Base-by-base conservation (phyloP, 192 early-diverging fungal genomes). In the Polychytrium aggregatum region DNA sequence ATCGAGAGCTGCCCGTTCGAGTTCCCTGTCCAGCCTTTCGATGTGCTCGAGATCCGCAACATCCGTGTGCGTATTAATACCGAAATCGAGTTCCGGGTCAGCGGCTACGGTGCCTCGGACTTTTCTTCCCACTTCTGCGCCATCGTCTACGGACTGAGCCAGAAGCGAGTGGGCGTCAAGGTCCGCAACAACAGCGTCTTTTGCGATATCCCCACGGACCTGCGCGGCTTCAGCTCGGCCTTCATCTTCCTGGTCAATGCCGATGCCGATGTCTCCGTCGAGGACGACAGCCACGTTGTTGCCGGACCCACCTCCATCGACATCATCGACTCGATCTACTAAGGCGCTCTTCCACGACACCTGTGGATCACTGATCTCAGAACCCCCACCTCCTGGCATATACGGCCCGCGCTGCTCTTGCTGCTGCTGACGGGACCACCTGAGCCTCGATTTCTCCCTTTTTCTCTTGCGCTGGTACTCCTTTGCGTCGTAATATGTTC, bases 1-100 rank as follows among this genome's bases (percentile, higher is more conserved):
- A 67, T 78, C 53, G 43, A 49, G 49, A 16, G 20, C 3, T 76
- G 75, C 50, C 60, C 62, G 1, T 56, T 47, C 55, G 22, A 56
- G 1, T 39, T 78, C 10, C 63, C 63, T 17, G 58, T 63, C 7
- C 17, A 14, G 28, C 64, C 68, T 16, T 60, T 70, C 56, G 56
- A 55, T 17, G 13, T 48, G 4, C 39, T 69, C n/a, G 31, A 18
- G 25, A 48, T 29, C 25, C 45, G 53, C 5, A 58, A 53, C 41
- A 28, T 64, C 40, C 21, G 43, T 14, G n/a, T n/a, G n/a, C n/a
- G n/a, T n/a, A n/a, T n/a, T n/a, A n/a, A n/a, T n/a, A n/a, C n/a
- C n/a, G n/a, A n/a, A n/a, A n/a, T n/a, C n/a, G n/a, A n/a, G n/a
- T n/a, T n/a, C n/a, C n/a, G n/a, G n/a, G n/a, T n/a, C n/a, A n/a